Base-by-base conservation (phyloP, 495 filamentous ascomycete genomes). In the Neurospora sp. region DNA sequence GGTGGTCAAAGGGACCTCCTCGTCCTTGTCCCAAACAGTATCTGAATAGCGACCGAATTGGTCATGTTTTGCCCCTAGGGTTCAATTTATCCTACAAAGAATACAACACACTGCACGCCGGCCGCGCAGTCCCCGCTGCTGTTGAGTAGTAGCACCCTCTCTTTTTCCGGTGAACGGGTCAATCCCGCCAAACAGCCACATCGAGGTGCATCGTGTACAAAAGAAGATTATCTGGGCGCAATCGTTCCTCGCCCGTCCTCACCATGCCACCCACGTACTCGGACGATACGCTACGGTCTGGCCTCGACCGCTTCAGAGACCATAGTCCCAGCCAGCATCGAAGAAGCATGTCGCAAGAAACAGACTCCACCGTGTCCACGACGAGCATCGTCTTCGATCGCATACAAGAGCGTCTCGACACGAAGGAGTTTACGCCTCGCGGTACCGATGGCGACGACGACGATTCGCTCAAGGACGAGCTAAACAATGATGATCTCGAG, bases 341-440 rank as follows among this genome's bases (percentile, higher is more conserved):
- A 69, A 37, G 39, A 69, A 80, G 78, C 70, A 82, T 81, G 81
- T 90, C 89, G 37, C 79, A 84, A 71, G 88, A 88, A 75, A 91
- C 92, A 9, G 79, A 87, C 10, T 91, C 91, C 20, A 90, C 91
- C 39, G 88, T 89, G 16, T 95, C 92, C 39, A 93, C 92, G 38
- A 93, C 91, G 39, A 93, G 91, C 74, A 85, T 95, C 5, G 89
- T 93, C 73, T 90, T 95, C 75, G 93, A 95, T 72, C 89, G 90
- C 72, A 87, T 94, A 73, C 83, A 85, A 77, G 88, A 88, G 73
- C 82, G 84, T 27, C 78, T 80, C 49, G 82, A 72, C 46, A 73
- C 72, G 70, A 76, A 77, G 73, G 76, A 84, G 81, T 71, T 85
- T 80, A 39, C 79, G 72, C 41, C 75, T 75, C 70, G 76, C 75